Percentiles rank a stretch among this genome's conserved stretches.
Conservation (phyloP, 805 yeast genomes). For the Saccharomycopsis capsularis region DNA sequence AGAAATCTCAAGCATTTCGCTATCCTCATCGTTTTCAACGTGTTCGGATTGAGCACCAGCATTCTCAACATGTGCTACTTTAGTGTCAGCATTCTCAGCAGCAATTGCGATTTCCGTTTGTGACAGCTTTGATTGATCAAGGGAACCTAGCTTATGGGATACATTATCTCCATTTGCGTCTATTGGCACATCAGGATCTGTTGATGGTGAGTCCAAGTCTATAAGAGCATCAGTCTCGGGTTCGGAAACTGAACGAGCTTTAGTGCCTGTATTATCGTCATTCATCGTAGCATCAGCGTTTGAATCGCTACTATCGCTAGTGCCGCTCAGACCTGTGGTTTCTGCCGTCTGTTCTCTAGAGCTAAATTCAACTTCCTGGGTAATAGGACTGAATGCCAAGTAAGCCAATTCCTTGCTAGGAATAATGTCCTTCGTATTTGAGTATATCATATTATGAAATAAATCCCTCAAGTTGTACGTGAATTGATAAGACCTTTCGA, state of each 20-base stretch:
- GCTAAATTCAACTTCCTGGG: conserved; percentile 53
- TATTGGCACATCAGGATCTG: background rate
- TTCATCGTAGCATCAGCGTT: background rate
- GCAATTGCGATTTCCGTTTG: background rate
- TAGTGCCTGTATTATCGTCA: background rate
- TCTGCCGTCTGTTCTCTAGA: background rate
- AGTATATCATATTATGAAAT: conserved; percentile 61
- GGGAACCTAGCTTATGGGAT: background rate
- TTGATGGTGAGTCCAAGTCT: too few relatives aligned
- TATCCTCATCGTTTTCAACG: background rate
- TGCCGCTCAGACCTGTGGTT: background rate
- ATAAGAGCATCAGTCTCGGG: background rate
- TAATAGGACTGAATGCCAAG: conserved; percentile 72
- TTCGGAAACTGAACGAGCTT: background rate
- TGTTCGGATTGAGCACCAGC: background rate
- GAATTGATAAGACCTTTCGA: conserved; percentile 76
- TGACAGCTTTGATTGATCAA: background rate
- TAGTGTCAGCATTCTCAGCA: background rate
- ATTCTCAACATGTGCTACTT: background rate
- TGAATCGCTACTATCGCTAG: background rate
- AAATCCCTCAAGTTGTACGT: conserved; percentile 63
- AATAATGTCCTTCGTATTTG: conserved; percentile 56
- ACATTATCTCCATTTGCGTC: background rate
- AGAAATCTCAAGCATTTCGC: background rate
- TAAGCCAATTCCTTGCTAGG: conserved; percentile 84